Base-by-base conservation (phyloP, 2,329 filamentous ascomycete species). In the Sarocladium brachiariae region DNA sequence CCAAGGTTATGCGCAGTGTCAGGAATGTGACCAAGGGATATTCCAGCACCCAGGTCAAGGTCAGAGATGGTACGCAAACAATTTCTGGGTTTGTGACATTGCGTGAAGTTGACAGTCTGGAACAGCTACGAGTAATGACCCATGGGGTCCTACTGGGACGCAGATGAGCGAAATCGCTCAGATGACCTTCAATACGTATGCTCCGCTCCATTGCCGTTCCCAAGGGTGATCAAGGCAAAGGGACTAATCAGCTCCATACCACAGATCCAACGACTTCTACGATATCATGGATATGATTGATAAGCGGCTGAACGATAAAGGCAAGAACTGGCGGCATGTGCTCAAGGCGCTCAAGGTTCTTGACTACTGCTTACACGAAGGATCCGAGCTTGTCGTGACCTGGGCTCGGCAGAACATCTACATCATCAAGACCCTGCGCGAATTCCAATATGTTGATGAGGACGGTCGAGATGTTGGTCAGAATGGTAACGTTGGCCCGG, bases 21-120 rank as follows among this genome's bases (percentile, higher is more conserved):
- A 97, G 96, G 76, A 99, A 97, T 77, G 92, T 99, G 71, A 97
- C 93, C 69, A 99, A 97, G 76, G 93, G 93, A 61, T 99, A 99
- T 68, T 96, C 92, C 31, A 84, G 80, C 58, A 89, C 95, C 62
- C 92, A 99, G 77, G 89, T 97, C 69, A 97, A 97, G 76, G 93
- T 99, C 70, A 85, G 91, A 75, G 92, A 96, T 88, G 90, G 90
- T 95, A 74, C 58, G 37, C 19, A 5, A 27, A 21, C 19, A n/a
- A 24, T 8, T 21, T 11, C 16, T 9, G n/a, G 14, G 16, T 10
- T 19, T 14, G 11, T 19, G 9, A 19, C 11, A n/a, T 30, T 47
- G 10, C 46, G 11, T 18, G n/a, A 49, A 31, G 52, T 56, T 61
- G 54, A 62, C 56, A 45, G 21, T 51, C 27, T 49, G 52, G n/a